phyloP scores from a whole-genome alignment of 768 basidiomycete species.

The Paxillus involutus region DNA sequence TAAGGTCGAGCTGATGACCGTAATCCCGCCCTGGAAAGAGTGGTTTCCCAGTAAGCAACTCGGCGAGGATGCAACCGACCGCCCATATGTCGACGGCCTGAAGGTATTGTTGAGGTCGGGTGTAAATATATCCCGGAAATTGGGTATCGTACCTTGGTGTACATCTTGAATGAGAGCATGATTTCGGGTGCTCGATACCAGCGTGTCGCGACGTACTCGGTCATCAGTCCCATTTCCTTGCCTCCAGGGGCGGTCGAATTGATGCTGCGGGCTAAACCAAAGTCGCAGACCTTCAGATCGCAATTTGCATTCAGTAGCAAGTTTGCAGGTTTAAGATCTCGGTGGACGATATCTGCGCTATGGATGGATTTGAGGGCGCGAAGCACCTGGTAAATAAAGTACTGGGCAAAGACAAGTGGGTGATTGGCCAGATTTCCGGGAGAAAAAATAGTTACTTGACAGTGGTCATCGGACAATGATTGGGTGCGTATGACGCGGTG shows the following conservation, averaged over 20 bases:
- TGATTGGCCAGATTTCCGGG: not conserved
- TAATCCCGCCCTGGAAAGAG: constrained; percentile 89
- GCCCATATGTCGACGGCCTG: constrained; percentile 77
- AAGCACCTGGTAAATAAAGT: constrained; percentile 83
- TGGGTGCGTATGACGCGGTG: constrained; percentile 92
- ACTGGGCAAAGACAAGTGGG: constrained; percentile 39
- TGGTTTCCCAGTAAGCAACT: constrained; percentile 77
- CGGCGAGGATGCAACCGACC: constrained; percentile 75
- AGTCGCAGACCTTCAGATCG: constrained; percentile 88
- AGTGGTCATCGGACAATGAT: constrained; percentile 87
- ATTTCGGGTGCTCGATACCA: constrained; percentile 96
- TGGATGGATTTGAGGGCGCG: constrained; percentile 89
- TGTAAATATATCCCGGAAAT: constrained; percentile 6
- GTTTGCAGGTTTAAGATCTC: constrained; percentile 85
- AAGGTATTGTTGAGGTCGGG: constrained; percentile 1
- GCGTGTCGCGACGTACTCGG: constrained; percentile 86
- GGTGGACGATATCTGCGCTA: constrained; percentile 78
- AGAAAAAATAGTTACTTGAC: constrained; percentile 51
- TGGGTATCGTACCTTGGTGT: constrained; percentile 54
- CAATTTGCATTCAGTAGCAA: constrained; percentile 87
- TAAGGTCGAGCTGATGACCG: constrained; percentile 84
- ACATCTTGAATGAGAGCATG: constrained; percentile 93
- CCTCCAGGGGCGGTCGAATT: constrained; percentile 51
- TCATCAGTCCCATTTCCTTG: constrained; percentile 70
- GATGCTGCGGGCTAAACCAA: constrained; percentile 75